Percentiles rank a stretch among this genome's conserved stretches.
phyloP scores from a whole-genome alignment of 495 filamentous ascomycete species.

The Filosporella fistucella region DNA sequence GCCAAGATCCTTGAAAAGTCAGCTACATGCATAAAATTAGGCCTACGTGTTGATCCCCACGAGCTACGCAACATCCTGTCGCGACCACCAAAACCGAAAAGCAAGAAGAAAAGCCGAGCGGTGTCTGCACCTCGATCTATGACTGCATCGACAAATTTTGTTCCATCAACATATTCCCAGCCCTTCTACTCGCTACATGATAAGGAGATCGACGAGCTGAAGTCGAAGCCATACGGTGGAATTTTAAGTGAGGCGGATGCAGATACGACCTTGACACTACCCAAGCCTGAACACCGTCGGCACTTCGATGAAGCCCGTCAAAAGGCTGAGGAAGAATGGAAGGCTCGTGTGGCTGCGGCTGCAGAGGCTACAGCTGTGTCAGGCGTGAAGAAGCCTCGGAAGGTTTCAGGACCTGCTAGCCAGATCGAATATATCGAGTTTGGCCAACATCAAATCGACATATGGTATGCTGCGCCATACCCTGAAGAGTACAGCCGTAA shows the following conservation, averaged over 20 bases:
- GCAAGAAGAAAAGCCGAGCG: conserved; percentile 36
- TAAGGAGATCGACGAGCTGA: conserved; percentile 80
- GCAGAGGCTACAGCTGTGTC: conserved; percentile 42
- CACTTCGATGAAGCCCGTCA: conserved; percentile 84
- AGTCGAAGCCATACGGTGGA: conserved; percentile 93
- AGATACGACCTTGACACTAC: conserved; percentile 84
- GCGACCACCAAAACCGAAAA: conserved; percentile 37
- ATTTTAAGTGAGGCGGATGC: conserved; percentile 86
- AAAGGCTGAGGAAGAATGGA: conserved; percentile 89
- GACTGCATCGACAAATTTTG: conserved; percentile 46
- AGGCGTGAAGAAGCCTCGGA: conserved; percentile 48
- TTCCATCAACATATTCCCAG: conserved; percentile 50
- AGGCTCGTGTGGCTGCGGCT: conserved; percentile 48
- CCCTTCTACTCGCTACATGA: conserved; percentile 84
- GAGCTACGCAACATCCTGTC: conserved; percentile 57
- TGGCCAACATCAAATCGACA: conserved; percentile 95
- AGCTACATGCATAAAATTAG: conserved; percentile 45
- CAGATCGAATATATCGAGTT: conserved; percentile 99
- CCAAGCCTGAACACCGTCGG: conserved; percentile 70
- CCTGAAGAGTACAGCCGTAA: conserved; percentile 98
- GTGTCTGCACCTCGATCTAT: conserved; percentile 23
- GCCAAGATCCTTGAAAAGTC: conserved; percentile 30
- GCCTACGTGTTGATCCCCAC: conserved; percentile 53
- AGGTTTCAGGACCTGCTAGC: conserved; percentile 79
- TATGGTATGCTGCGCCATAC: conserved; percentile 99